These are phyloP conservation scores for Alloteropsis semialata DNA, from an alignment of 176 grass and related monocot genomes.

Conservation along the genomic window DNA sequence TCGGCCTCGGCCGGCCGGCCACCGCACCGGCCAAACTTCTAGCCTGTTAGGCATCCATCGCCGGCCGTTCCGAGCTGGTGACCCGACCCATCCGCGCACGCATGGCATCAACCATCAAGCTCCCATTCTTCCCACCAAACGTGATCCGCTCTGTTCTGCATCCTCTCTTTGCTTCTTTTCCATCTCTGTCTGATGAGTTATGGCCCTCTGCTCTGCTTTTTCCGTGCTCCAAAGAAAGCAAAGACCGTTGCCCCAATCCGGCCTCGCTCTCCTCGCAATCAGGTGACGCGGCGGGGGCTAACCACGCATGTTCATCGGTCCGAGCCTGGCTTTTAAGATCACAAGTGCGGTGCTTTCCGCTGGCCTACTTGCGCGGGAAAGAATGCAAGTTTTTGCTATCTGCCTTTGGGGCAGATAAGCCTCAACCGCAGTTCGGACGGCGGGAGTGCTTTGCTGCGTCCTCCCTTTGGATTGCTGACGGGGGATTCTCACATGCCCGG, in stretches of 20 bases:
- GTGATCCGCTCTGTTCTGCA: no score
- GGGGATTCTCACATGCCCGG: conserved; percentile 7
- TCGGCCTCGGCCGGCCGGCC: not conserved
- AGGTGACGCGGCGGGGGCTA: not conserved
- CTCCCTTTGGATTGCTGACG: conserved; percentile 20
- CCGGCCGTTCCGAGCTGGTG: not conserved
- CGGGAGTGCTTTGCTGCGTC: conserved; percentile 19
- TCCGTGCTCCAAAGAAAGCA: not conserved
- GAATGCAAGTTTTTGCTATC: not conserved
- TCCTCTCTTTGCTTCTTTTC: not conserved
- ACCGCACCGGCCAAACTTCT: not conserved
- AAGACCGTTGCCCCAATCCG: not conserved
- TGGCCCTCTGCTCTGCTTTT: not conserved
- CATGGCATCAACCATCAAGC: not conserved
- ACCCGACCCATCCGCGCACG: not conserved
- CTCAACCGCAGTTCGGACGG: not conserved
- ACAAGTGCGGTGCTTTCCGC: not conserved
- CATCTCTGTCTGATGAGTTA: not conserved
- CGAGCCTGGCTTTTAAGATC: not conserved
- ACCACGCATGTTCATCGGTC: not conserved
- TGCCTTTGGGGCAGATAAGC: conserved; percentile 1
- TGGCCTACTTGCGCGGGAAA: not conserved
- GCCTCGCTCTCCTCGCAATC: not conserved
- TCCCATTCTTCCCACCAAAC: not conserved
- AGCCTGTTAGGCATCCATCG: not conserved